phyloP scores from a whole-genome alignment of 108 stramenopile species.

The Cyclotella cryptica region DNA sequence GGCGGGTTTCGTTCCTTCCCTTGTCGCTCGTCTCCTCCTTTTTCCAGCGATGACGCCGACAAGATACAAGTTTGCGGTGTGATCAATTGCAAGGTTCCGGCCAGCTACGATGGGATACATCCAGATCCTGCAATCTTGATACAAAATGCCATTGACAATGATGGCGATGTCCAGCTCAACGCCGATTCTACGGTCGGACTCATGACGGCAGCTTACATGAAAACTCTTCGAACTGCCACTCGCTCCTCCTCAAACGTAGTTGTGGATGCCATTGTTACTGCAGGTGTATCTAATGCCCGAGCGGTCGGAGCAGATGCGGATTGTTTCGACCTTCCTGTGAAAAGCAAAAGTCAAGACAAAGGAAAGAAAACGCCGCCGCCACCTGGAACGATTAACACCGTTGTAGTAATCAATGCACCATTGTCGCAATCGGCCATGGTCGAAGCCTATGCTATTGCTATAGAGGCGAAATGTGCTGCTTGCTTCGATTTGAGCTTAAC shows the following conservation, averaged over 20 bases:
- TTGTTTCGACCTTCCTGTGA: slow-evolving; percentile 29
- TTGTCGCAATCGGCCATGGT: slow-evolving; percentile 37
- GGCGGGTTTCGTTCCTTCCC: slow-evolving; percentile 33
- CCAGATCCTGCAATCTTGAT: slow-evolving; percentile 29
- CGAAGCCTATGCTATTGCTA: slow-evolving; percentile 61
- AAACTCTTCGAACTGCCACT: slow-evolving; percentile 34
- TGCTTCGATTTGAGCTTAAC: slow-evolving; percentile 32
- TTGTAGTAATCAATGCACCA: slow-evolving; percentile 46
- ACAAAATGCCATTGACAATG: slow-evolving; percentile 10
- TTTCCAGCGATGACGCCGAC: not conserved
- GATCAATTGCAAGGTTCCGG: slow-evolving; percentile 49
- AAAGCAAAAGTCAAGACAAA: not conserved
- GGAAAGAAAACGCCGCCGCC: not conserved
- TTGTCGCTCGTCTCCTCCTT: not conserved
- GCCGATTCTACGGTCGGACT: slow-evolving; percentile 41
- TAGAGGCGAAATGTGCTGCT: slow-evolving; percentile 57
- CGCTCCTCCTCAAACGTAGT: slow-evolving; percentile 22
- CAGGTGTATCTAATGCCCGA: slow-evolving; percentile 56
- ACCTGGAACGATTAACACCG: slow-evolving; percentile 59
- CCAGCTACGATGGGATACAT: slow-evolving; percentile 50
- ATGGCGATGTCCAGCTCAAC: not conserved
- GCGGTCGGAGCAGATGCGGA: slow-evolving; percentile 56
- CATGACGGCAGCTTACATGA: slow-evolving; percentile 59
- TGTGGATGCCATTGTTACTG: slow-evolving; percentile 60
- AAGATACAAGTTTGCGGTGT: slow-evolving; percentile 15